Base-by-base conservation (phyloP, 2,329 filamentous ascomycete species). In the Aspergillus phoenicis region DNA sequence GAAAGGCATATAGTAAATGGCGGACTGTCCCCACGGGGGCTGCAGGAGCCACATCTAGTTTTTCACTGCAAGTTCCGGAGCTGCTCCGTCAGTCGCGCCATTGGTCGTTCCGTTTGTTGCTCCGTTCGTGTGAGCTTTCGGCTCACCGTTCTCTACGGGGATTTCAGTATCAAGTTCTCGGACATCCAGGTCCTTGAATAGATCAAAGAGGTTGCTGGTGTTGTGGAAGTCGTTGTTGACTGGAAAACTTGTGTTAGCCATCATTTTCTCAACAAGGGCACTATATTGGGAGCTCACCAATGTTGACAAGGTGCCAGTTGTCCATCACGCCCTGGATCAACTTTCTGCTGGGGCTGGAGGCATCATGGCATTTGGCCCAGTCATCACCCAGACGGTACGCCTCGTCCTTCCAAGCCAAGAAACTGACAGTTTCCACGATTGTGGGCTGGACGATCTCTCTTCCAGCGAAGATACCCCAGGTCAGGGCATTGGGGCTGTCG, bases 391-490 rank as follows among this genome's bases (percentile, higher is more conserved):
- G 85, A 63, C 91, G 87, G 82, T 93, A 99, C 15, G 96, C 96
- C 78, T 99, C 95, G 69, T 99, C 95, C 79, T 96, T 96, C 95
- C 95, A 99, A 2, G 95, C 95, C 57, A 99, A 82, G 85, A 99
- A 99, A 75, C 91, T 96, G 75, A 99, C 89, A 17, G 91, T 96
- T 80, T 99, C 95, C 56, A 99, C 95, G 70, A 99, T 97, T n/a
- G 95, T 99, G 13, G 95, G 95, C 77, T 99, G 95, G n/a, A 99
- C 93, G 73, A 99, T 97, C 78, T 99, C 95, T 77, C 98, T 96
- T 61, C 95, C 95, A 0, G 95, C 94, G 81, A 98, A 99, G 36
- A 99, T 96, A 78, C 95, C 95, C 95, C 95, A 99, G 1, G 95
- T 99, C 53, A 99, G 91, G n/a, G 95, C 95, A 71, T 99, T 99